Conservation (phyloP, 2,329 filamentous ascomycete species). For the Annulohypoxylon truncatum region DNA sequence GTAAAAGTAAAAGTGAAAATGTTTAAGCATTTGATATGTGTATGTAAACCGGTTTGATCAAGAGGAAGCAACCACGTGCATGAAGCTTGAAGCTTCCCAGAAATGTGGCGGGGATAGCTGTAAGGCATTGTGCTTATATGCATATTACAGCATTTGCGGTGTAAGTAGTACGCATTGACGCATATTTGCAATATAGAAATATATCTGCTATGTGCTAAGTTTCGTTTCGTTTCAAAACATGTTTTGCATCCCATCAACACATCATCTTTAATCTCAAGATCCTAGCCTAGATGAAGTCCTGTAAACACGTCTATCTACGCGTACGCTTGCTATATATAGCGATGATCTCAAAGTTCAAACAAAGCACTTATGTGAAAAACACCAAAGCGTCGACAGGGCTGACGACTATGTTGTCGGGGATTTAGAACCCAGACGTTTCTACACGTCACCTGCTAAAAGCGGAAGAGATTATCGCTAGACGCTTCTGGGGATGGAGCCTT, state of each 20-base stretch:
- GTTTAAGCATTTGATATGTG: neutral
- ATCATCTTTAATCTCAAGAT: neutral
- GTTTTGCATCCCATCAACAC: neutral
- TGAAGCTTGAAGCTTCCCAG: neutral
- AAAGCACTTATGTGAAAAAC: constrained; percentile 12
- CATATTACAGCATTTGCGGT: no score
- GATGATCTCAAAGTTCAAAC: neutral
- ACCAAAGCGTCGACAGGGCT: constrained; percentile 11
- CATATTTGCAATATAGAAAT: neutral
- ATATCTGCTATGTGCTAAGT: neutral
- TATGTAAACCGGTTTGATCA: neutral
- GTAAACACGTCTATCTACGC: neutral
- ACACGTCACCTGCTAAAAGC: constrained; percentile 5
- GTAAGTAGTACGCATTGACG: neutral
- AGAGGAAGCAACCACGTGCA: neutral
- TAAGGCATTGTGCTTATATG: neutral
- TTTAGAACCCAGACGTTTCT: constrained; percentile 12
- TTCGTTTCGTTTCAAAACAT: neutral
- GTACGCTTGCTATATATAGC: neutral
- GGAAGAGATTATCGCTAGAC: constrained; percentile 21
- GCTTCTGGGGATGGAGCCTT: constrained; percentile 2
- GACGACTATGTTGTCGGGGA: constrained; percentile 7
- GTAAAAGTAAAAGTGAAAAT: neutral
- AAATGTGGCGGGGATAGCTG: neutral
- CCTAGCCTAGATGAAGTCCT: no score